Percentiles rank a stretch among this genome's conserved stretches.
These are phyloP conservation scores for Penicillium glabrum DNA, from an alignment of 2,329 filamentous ascomycete species.

Conservation along the genomic window DNA sequence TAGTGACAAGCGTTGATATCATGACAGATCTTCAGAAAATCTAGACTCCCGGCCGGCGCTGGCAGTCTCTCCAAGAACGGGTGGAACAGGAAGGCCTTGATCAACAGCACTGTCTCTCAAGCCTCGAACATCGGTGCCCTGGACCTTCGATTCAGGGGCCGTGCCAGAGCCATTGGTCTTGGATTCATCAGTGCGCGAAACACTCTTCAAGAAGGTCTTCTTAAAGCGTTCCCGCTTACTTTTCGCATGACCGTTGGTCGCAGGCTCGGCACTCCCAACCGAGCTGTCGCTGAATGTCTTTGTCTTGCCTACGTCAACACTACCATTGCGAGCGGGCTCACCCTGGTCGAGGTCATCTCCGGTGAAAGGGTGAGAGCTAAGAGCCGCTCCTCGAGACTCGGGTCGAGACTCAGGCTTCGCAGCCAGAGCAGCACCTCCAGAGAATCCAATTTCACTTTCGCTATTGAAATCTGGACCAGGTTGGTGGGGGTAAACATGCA, in stretches of 20 bases:
- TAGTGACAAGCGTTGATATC: not conserved
- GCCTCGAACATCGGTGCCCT: slow-evolving; percentile 22
- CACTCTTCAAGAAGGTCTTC: slow-evolving; percentile 27
- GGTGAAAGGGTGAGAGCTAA: slow-evolving; percentile 33
- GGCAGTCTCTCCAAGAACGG: slow-evolving; percentile 26
- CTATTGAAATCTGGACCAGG: slow-evolving; percentile 20
- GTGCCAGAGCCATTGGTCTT: slow-evolving; percentile 21
- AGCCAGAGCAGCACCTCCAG: slow-evolving; percentile 22
- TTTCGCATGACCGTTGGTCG: slow-evolving; percentile 17
- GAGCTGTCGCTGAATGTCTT: slow-evolving; percentile 16
- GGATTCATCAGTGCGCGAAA: slow-evolving; percentile 21
- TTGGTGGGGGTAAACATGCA: slow-evolving; percentile 24
- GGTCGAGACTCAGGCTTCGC: slow-evolving; percentile 14
- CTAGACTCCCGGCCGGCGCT: slow-evolving; percentile 33
- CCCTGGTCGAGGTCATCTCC: slow-evolving; percentile 22
- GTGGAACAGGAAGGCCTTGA: slow-evolving; percentile 31
- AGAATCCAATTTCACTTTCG: slow-evolving; percentile 17
- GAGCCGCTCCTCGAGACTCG: slow-evolving; percentile 23
- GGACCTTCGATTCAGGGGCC: slow-evolving; percentile 10
- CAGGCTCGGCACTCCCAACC: slow-evolving; percentile 2
- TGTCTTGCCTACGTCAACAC: slow-evolving; percentile 11
- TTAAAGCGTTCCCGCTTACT: slow-evolving; percentile 27
- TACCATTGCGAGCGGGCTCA: slow-evolving; percentile 13
- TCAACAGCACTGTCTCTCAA: slow-evolving; percentile 30
- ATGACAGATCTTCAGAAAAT: slow-evolving; percentile 40